A percentile compares a stretch with the other conserved stretches of the same genome.
Evolutionary conservation across 257 asterid genomes (phyloP).

Genomic region (Gardenia jasminoides): DNA sequence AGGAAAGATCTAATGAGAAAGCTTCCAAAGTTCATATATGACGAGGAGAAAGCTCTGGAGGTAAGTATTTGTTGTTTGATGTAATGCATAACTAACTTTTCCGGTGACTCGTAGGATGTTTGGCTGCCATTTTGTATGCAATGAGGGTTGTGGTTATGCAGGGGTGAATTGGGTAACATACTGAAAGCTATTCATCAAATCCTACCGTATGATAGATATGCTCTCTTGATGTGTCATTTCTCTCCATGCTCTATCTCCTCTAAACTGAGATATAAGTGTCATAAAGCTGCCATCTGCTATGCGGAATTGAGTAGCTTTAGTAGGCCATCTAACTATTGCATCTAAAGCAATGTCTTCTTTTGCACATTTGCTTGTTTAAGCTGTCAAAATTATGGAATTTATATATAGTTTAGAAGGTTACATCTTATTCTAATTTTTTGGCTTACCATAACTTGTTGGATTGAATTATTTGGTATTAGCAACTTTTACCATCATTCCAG

Average conservation of each 20-base stretch:
- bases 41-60: conserved; percentile 52
- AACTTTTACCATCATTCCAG: neutral
- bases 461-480: neutral
- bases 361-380: neutral
- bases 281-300: conserved; percentile 4
- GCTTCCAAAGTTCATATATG: conserved; percentile 46
- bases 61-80: conserved; percentile 16
- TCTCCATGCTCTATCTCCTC: neutral
- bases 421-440: too few relatives aligned
- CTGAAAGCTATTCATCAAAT: neutral
- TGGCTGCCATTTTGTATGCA: neutral
- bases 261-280: neutral
- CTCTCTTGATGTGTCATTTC: neutral
- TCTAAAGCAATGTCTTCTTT: too few relatives aligned
- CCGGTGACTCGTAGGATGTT: neutral
- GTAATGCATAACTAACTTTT: neutral
- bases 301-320: neutral
- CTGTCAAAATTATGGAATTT: neutral
- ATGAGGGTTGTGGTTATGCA: neutral
- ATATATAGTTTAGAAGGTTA: neutral
- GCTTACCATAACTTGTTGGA: neutral
- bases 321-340: neutral
- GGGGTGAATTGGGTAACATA: neutral
- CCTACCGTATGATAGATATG: neutral
- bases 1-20: conserved; percentile 43